phyloP scores from a whole-genome alignment of 805 yeast species.

The Barnettozyma vustinii region DNA sequence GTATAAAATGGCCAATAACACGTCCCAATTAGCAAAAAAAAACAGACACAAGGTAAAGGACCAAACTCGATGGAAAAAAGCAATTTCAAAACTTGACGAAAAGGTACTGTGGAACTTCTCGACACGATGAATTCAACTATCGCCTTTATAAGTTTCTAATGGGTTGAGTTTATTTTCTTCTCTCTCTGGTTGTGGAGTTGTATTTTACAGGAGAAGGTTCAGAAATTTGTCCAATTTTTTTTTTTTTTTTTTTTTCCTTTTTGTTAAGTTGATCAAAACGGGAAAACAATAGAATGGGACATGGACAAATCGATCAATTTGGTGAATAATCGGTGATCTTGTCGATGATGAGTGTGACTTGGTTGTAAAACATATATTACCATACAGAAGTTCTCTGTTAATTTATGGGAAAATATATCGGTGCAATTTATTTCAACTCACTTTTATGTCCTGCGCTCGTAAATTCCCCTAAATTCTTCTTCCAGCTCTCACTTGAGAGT shows the following conservation, averaged over 20 bases:
- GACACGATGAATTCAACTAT: not conserved
- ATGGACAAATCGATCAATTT: too few species aligned
- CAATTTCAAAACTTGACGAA: not conserved
- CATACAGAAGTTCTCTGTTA: too few species aligned
- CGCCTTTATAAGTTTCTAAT: not conserved
- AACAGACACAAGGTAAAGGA: not conserved
- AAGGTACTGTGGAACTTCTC: not conserved
- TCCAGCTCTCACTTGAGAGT: too few species aligned
- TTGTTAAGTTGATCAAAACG: not conserved
- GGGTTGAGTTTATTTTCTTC: not conserved
- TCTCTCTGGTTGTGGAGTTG: not conserved
- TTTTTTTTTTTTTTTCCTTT: slow-evolving; percentile 16
- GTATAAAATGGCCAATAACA: not conserved
- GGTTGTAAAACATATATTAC: too few species aligned
- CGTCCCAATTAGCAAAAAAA: not conserved
- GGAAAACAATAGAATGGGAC: not conserved
- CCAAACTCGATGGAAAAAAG: not conserved
- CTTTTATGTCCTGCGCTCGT: too few species aligned
- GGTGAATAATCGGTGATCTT: too few species aligned
- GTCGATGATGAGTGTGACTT: too few species aligned
- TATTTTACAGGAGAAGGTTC: not conserved
- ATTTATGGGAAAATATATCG: too few species aligned
- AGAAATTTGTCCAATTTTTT: not conserved
- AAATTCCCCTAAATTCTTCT: too few species aligned
- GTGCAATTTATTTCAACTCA: too few species aligned